Evolutionary conservation across 495 filamentous ascomycete genomes (phyloP), one percentile per base, ranked within the genome.

Genomic region (Trichoderma virens): DNA sequence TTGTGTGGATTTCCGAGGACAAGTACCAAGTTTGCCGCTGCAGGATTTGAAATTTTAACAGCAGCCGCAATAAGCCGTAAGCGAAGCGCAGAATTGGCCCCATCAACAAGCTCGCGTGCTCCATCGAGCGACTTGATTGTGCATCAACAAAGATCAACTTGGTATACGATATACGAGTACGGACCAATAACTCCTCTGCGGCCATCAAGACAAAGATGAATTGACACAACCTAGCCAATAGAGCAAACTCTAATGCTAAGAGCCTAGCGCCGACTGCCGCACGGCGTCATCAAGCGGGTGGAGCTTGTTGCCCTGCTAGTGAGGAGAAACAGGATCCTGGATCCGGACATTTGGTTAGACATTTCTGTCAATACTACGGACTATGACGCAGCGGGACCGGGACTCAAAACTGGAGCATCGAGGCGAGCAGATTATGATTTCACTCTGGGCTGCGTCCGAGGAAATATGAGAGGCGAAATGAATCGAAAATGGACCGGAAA

Each of bases 401-500:
- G 23, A 35, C 34, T 6, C 6, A 6, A 56, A 28, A 56, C 7
- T 56, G 47, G 41, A 45, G 41, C 18, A 20, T 7, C 1, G 47
- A 20, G 20, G 5, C 27, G 47, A 56, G 41, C 41, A 45, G 41
- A 16, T 45, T 56, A 56, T 28, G 47, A 56, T 27, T 45, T 27
- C 47, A 56, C n/a, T 25, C 23, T 56, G 7, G 20, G 9, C 4
- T 45, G 34, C n/a, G n/a, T 39, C 9, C 35, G 16, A 47, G 43
- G 43, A 47, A 47, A 28, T 56, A 56, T 56, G 23, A 2, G 9
- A 28, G 20, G 7, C 47, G 20, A 25, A 27, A 27, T 14, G 5
- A 27, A 56, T 56, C 47, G 47, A 56, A 56, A 56, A 56, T 28
- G 20, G 23, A 56, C 16, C 47, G 47, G 47, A 56, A 28, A 45